Percentiles rank a stretch among this genome's conserved stretches.
Evolutionary conservation across 768 basidiomycete species (phyloP).

Genomic region (Rhizopogon salebrosus): DNA sequence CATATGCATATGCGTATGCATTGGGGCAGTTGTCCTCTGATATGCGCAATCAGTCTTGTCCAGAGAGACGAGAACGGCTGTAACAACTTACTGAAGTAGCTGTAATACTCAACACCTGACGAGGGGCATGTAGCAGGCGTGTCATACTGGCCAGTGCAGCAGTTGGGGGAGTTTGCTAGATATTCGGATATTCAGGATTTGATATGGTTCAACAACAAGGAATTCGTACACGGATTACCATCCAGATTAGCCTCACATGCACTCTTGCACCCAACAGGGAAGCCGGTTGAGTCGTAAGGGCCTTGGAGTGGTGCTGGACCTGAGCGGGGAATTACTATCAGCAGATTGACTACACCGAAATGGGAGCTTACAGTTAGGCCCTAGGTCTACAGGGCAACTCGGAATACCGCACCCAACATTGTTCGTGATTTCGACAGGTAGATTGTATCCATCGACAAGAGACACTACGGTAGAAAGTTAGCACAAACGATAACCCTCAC

Average conservation of each 20-base stretch:
- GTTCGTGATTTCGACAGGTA: slow-evolving; percentile 56
- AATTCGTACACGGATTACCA: slow-evolving; percentile 24
- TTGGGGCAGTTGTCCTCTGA: slow-evolving; percentile 39
- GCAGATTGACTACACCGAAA: neutral
- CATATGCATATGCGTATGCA: slow-evolving; percentile 48
- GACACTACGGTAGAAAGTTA: slow-evolving; percentile 37
- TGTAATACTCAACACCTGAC: slow-evolving; percentile 36
- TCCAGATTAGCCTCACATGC: slow-evolving; percentile 43
- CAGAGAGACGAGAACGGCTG: neutral
- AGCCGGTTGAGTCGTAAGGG: slow-evolving; percentile 48
- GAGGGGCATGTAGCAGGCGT: slow-evolving; percentile 53
- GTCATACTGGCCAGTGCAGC: slow-evolving; percentile 53
- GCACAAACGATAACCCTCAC: neutral
- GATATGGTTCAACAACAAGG: neutral
- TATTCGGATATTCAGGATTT: neutral
- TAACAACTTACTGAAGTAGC: slow-evolving; percentile 39
- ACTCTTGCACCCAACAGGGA: slow-evolving; percentile 55
- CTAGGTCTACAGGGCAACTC: slow-evolving; percentile 58
- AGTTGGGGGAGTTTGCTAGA: slow-evolving; percentile 54
- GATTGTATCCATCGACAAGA: slow-evolving; percentile 61
- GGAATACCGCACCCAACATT: slow-evolving; percentile 49
- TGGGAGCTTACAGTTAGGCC: slow-evolving; percentile 42
- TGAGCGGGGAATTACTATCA: slow-evolving; percentile 10
- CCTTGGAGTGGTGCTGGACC: slow-evolving; percentile 49
- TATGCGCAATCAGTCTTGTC: neutral